A percentile compares a stretch with the other conserved stretches of the same genome.
Evolutionary conservation across 208 protist species (phyloP).

Genomic region (Plasmodiophora brassicae): DNA sequence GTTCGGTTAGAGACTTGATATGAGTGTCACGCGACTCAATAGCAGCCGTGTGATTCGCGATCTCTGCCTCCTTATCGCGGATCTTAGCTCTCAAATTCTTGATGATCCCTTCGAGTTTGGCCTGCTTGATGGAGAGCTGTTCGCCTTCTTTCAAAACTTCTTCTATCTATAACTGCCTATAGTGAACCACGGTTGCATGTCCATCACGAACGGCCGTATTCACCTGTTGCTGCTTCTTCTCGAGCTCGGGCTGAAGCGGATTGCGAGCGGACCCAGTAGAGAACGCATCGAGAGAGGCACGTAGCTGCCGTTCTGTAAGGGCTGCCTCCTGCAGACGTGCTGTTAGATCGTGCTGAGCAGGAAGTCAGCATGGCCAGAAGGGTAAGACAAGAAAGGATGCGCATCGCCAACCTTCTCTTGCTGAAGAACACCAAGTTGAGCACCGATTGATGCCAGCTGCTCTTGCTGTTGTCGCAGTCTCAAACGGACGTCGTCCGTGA

Average conservation of each 20-base stretch:
- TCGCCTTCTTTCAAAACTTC: not conserved
- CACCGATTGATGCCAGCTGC: too few species aligned
- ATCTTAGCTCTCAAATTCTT: not conserved
- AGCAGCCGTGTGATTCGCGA: not conserved
- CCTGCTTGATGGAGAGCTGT: not conserved
- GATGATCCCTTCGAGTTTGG: not conserved
- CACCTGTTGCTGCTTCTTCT: not conserved
- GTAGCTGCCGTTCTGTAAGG: too few species aligned
- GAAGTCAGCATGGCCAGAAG: too few species aligned
- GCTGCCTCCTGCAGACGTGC: too few species aligned
- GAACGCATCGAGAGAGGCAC: too few species aligned
- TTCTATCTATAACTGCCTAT: not conserved
- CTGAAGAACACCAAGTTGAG: too few species aligned
- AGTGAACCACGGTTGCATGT: not conserved
- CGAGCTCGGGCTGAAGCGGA: not conserved
- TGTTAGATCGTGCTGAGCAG: too few species aligned
- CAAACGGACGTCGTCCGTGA: too few species aligned
- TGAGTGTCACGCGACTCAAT: not conserved
- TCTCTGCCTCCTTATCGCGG: not conserved
- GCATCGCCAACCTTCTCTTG: too few species aligned
- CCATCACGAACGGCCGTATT: not conserved
- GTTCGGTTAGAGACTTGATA: not conserved
- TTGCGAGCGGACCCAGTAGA: too few species aligned
- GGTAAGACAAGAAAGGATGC: too few species aligned
- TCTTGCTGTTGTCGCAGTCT: too few species aligned